phyloP scores from a whole-genome alignment of 306 rosid genomes.

The Rosa rugosa region DNA sequence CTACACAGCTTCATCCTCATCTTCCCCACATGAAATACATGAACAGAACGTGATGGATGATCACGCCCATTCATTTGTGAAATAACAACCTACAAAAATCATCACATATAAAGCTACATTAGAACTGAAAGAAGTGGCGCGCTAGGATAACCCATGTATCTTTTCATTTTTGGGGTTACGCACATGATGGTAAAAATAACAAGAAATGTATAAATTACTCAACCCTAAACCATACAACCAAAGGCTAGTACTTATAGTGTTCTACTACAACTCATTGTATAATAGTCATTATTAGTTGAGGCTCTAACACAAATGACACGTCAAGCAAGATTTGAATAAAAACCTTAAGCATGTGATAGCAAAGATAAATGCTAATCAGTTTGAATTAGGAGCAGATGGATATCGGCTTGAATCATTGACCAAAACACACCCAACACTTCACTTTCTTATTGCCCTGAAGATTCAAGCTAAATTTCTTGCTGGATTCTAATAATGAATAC shows the following conservation, averaged over 20 bases:
- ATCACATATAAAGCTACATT: slow-evolving; percentile 17
- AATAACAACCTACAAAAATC: slow-evolving; percentile 63
- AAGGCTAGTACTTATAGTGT: neutral
- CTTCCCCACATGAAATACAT: slow-evolving; percentile 85
- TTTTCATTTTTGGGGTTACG: neutral
- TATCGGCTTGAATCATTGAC: neutral
- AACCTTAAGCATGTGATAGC: neutral
- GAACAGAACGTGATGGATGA: slow-evolving; percentile 80
- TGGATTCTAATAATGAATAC: neutral
- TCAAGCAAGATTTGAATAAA: neutral
- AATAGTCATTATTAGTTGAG: neutral
- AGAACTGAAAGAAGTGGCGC: slow-evolving; percentile 20
- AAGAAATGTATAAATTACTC: neutral
- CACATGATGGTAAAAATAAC: neutral
- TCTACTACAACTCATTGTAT: neutral
- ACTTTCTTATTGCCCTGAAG: neutral
- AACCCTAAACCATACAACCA: neutral
- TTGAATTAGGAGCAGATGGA: neutral
- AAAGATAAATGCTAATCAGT: neutral
- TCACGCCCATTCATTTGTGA: slow-evolving; percentile 89
- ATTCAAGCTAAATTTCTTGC: neutral
- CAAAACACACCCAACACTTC: neutral
- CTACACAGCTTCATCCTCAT: slow-evolving; percentile 88
- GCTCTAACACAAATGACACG: neutral
- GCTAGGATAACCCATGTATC: neutral